A percentile compares a stretch with the other conserved stretches of the same genome.
These are phyloP conservation scores for Monilinia laxa DNA, from an alignment of 2,329 filamentous ascomycete species.

Conservation along the genomic window DNA sequence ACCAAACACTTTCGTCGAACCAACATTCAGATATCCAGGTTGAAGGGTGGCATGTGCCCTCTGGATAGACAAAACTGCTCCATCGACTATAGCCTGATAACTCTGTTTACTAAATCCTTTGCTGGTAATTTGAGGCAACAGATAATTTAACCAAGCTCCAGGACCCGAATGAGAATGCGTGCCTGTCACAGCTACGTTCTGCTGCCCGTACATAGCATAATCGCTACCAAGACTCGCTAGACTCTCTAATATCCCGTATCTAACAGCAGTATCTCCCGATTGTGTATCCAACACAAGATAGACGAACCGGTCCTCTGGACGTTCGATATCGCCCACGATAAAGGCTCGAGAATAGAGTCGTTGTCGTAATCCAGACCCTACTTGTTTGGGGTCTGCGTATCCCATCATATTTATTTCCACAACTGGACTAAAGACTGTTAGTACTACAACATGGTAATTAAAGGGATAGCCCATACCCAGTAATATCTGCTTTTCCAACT, in stretches of 20 bases:
- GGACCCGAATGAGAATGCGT: constrained; percentile 93
- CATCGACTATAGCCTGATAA: constrained; percentile 85
- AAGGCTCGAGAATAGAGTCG: constrained; percentile 87
- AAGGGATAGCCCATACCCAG: constrained; percentile 50
- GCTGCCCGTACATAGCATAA: constrained; percentile 71
- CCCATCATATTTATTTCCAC: constrained; percentile 91
- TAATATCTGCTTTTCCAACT: constrained; percentile 71
- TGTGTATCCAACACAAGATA: constrained; percentile 87
- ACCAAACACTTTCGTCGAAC: constrained; percentile 66
- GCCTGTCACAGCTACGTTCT: constrained; percentile 85
- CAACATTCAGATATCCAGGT: constrained; percentile 67
- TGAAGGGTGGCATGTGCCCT: constrained; percentile 71
- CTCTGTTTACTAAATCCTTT: constrained; percentile 84
- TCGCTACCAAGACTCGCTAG: constrained; percentile 67
- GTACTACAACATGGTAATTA: not conserved
- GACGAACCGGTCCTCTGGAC: constrained; percentile 70
- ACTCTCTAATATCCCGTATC: constrained; percentile 80
- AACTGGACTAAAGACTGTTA: constrained; percentile 59
- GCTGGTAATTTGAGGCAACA: constrained; percentile 87
- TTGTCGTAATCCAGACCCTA: constrained; percentile 81
- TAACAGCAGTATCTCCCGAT: constrained; percentile 83
- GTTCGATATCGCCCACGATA: constrained; percentile 69
- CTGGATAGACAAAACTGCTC: constrained; percentile 76
- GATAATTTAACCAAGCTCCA: constrained; percentile 91
- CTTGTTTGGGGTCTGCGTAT: constrained; percentile 82